Evolutionary conservation across 495 filamentous ascomycete genomes (phyloP), one percentile per base, ranked within the genome.

Genomic region (Xylaria longipes): DNA sequence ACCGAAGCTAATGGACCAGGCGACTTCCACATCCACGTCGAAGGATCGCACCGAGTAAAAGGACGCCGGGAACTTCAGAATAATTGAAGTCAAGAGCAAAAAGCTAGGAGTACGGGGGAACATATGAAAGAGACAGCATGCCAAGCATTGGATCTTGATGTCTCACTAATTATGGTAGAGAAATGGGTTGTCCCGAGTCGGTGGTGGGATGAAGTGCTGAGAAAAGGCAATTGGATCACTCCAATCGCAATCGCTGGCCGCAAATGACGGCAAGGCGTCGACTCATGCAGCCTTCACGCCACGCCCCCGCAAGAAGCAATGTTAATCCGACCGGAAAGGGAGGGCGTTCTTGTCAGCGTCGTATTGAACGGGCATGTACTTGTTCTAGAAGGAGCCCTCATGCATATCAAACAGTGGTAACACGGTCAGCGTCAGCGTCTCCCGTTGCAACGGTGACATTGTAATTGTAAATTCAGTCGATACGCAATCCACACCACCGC

Each of bases 201-300:
- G 68, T 37, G 31, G 57, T 37, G 48, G 60, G 62, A 60, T 60
- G 50, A 17, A 65, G 50, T 25, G 60, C 69, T 48, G 46, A 65
- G 48, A 71, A 71, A 71, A 71, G 57, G 62, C 69, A 71, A 66
- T 22, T 37, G 25, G 48, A 43, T 35, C 52, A 39, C 17, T 6
- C 56, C 56, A 61, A 37, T 37, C 4, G 33, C 57, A 52, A 41
- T 58, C 66, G 56, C 66, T 58, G 41, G 52, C 54, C 48, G 66
- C 56, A 69, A 54, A 69, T 69, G 61, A 48, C 66, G 35, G 65
- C 48, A 68, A 43, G 50, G 65, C 65, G 65, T 61, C 56, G 22
- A 48, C 56, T 31, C 66, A 60, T 56, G 52, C 48, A 54, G n/a
- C 33, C 52, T 69, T 27, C 43, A 41, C 39, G 50, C 69, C 46